phyloP scores from a whole-genome alignment of 768 basidiomycete genomes.

The Auricularia cornea region DNA sequence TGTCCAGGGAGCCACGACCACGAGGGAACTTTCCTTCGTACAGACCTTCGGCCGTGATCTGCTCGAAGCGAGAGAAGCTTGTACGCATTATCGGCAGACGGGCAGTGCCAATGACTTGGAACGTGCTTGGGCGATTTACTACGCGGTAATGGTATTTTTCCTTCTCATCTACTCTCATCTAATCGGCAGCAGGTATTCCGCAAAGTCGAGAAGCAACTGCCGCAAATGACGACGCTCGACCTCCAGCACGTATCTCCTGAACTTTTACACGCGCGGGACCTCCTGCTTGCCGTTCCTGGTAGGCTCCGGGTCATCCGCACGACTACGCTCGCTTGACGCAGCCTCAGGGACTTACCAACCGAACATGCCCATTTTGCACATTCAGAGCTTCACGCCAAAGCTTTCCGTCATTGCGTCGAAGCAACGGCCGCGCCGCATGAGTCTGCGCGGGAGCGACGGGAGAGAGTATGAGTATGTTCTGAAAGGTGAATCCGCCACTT shows the following conservation, averaged over 20 bases:
- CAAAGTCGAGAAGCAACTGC: constrained; percentile 36
- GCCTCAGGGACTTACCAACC: constrained; percentile 32
- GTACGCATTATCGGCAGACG: constrained; percentile 30
- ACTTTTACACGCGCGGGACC: constrained; percentile 33
- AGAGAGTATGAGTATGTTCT: constrained; percentile 37
- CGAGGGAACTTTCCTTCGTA: constrained; percentile 39
- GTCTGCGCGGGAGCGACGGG: constrained; percentile 36
- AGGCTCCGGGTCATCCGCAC: too few relatives aligned
- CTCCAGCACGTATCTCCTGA: constrained; percentile 42
- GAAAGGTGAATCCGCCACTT: constrained; percentile 26
- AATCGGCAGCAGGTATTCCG: constrained; percentile 29
- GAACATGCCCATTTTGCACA: constrained; percentile 33
- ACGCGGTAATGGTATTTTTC: constrained; percentile 20
- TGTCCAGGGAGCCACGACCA: constrained; percentile 35
- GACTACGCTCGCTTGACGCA: too few relatives aligned
- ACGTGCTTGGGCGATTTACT: constrained; percentile 45
- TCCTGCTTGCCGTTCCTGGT: constrained; percentile 75
- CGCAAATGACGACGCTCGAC: constrained; percentile 36
- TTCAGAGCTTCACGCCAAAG: constrained; percentile 32
- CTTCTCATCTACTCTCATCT: neutral
- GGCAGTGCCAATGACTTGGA: constrained; percentile 37
- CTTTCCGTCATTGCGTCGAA: constrained; percentile 40
- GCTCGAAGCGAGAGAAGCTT: constrained; percentile 34
- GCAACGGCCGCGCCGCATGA: constrained; percentile 37
- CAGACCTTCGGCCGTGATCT: constrained; percentile 38